Base-by-base conservation (phyloP, 2,329 filamentous ascomycete species). In the Ophiosphaerella korrae region DNA sequence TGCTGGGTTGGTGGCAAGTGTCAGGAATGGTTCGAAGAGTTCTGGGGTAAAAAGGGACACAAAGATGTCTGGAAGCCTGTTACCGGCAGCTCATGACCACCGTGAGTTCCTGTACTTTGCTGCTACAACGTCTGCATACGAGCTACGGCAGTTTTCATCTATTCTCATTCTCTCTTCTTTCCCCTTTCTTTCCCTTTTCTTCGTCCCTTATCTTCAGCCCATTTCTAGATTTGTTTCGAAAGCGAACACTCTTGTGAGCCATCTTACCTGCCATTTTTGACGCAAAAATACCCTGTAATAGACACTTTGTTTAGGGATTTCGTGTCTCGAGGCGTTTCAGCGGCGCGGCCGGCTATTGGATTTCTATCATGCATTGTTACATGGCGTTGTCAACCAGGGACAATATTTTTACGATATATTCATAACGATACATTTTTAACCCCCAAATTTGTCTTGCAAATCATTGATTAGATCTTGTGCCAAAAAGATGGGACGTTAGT, bases 1-100 rank as follows among this genome's bases (percentile, higher is more conserved):
- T 76, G 74, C 55, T 75, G 73, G 74, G 71, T 74, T 6, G 60
- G 60, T 21, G 60, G 64, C 39, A 60, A 64, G 48, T 76, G 74
- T 47, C 53, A 59, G 35, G 42, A 65, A 37, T 65, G 67, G 59
- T 76, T 74, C 58, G 63, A 70, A 23, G 62, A 73, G 47, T 74
- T 66, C 48, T 74, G 72, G 72, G 58, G 49, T 11, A 70, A 64
- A 55, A 67, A 55, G 52, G 66, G 57, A 0, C 54, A 61, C 31
- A 58, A 51, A 34, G 64, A 61, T n/a, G 48, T 52, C 2, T 67
- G 63, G 67, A 58, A 53, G 35, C 62, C 63, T 7, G 21, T 26
- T 36, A 38, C 35, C 12, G 35, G 29, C 6, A 32, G 33, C 14
- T 4, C 26, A 7, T 46, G 34, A 45, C 12, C 21, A 14, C 26